A percentile compares a stretch with the other conserved stretches of the same genome.
These are phyloP conservation scores for Metarhizium humberi DNA, from an alignment of 2,329 filamentous ascomycete species.

Conservation along the genomic window DNA sequence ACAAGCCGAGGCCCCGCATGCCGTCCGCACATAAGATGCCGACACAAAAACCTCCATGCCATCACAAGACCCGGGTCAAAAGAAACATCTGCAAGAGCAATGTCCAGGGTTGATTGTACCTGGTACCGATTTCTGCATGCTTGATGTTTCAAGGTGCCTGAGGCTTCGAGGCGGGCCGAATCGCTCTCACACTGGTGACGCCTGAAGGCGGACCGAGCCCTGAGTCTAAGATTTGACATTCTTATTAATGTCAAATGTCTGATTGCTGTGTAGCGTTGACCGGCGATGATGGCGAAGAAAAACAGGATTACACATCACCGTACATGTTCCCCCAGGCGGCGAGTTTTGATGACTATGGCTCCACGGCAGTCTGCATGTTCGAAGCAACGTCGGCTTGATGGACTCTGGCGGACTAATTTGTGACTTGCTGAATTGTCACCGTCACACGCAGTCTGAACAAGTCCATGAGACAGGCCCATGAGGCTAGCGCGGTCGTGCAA, in stretches of 20 bases:
- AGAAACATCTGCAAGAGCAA: neutral
- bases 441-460: neutral
- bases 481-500: neutral
- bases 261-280: neutral
- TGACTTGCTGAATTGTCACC: neutral
- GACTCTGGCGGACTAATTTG: neutral
- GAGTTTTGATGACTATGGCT: neutral
- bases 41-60: neutral
- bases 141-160: conserved; percentile 1
- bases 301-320: neutral
- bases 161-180: neutral
- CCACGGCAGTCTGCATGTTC: neutral
- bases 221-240: neutral
- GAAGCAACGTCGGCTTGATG: neutral
- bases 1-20: neutral
- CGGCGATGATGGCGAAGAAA: neutral
- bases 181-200: neutral
- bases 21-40: neutral
- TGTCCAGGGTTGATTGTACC: neutral
- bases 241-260: neutral
- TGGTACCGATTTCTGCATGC: neutral
- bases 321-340: neutral
- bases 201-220: neutral
- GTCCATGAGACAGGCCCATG: neutral
- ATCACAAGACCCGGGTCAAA: neutral